Conservation (phyloP, 1,139 yeast species). For the Debaryomyces subglobosus region DNA sequence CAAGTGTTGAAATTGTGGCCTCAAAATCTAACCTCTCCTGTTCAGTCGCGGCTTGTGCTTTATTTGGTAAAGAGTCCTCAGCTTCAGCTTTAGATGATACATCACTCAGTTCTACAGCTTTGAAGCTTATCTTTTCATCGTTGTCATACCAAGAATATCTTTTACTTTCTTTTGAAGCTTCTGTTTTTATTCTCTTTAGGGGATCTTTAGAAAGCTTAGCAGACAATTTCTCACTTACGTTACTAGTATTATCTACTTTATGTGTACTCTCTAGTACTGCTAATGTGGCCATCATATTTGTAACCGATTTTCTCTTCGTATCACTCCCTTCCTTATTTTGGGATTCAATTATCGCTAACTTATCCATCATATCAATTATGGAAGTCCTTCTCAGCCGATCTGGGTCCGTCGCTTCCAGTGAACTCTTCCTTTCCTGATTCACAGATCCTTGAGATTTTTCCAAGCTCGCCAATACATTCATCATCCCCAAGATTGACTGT, state of each 20-base stretch:
- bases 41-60: not conserved
- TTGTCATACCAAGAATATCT: slow-evolving; percentile 43
- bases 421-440: not conserved
- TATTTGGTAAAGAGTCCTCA: not conserved
- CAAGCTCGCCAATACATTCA: slow-evolving; percentile 25
- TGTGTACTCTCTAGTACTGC: slow-evolving; percentile 7
- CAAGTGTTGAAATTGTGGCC: slow-evolving; percentile 22
- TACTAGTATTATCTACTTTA: not conserved
- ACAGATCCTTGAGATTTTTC: slow-evolving; percentile 5
- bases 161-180: slow-evolving; percentile 6
- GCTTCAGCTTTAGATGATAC: slow-evolving; percentile 13
- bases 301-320: slow-evolving; percentile 25
- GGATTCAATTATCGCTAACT: slow-evolving; percentile 22
- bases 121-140: slow-evolving; percentile 30
- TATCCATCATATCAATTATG: slow-evolving; percentile 29
- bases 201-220: not conserved
- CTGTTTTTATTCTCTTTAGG: slow-evolving; percentile 1
- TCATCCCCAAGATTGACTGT: slow-evolving; percentile 28
- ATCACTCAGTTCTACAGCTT: slow-evolving; percentile 9
- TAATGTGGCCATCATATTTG: slow-evolving; percentile 26
- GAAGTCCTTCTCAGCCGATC: slow-evolving; percentile 25
- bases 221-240: not conserved
- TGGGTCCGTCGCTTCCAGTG: not conserved
- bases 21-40: slow-evolving; percentile 12
- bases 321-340: slow-evolving; percentile 1